phyloP scores from a whole-genome alignment of 805 yeast genomes.

The Kodamaea leandrae region DNA sequence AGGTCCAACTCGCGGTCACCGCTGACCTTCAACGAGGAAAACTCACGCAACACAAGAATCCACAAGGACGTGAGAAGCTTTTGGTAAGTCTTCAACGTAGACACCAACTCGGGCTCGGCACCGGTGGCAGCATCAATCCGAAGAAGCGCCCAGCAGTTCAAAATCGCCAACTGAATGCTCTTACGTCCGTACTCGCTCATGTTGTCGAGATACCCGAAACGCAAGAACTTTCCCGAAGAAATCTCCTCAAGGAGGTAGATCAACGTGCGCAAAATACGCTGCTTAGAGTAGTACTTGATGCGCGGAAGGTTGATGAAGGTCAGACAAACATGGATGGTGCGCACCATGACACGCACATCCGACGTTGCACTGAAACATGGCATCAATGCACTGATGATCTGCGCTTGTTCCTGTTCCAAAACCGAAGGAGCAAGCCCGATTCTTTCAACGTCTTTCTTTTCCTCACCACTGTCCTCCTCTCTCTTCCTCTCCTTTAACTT shows the following conservation, averaged over 20 bases:
- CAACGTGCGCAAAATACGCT: conserved; percentile 58
- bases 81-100: conserved; percentile 54
- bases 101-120: conserved; percentile 42
- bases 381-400: conserved; percentile 81
- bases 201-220: conserved; percentile 54
- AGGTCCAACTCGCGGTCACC: conserved; percentile 41
- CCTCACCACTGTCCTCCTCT: no score
- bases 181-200: conserved; percentile 46
- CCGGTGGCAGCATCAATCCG: conserved; percentile 31
- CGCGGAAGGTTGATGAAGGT: conserved; percentile 56
- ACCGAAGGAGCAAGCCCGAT: conserved; percentile 53
- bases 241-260: conserved; percentile 64
- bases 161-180: conserved; percentile 55
- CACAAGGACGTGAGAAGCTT: conserved; percentile 69
- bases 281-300: conserved; percentile 44
- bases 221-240: conserved; percentile 39
- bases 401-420: conserved; percentile 92
- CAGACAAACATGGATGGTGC: conserved; percentile 76
- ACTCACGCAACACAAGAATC: conserved; percentile 74
- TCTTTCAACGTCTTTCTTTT: no score
- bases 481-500: no score
- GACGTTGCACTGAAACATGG: conserved; percentile 81
- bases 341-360: conserved; percentile 68
- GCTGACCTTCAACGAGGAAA: conserved; percentile 60
- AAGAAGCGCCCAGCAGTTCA: conserved; percentile 73